These are phyloP conservation scores for Lichtheimia ramosa DNA, from an alignment of 371 early-diverging fungal genomes.

Conservation along the genomic window DNA sequence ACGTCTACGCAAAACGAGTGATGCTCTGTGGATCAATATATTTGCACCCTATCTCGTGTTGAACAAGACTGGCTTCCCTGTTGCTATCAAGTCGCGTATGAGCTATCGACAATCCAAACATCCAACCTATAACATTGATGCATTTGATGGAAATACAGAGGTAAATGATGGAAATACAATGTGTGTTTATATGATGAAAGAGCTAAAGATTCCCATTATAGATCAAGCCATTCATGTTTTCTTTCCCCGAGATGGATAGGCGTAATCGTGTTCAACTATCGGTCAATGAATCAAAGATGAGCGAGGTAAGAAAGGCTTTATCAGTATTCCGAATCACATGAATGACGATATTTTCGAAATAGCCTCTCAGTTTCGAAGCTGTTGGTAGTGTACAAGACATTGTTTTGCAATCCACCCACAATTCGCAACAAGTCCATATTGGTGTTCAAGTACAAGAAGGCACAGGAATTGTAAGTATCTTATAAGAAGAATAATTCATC, in stretches of 20 bases:
- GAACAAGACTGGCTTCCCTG: constrained; percentile 71
- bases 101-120: constrained; percentile 23
- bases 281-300: constrained; percentile 74
- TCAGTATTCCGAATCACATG: not conserved
- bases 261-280: constrained; percentile 72
- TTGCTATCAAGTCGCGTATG: constrained; percentile 31
- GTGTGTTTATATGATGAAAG: too few species aligned
- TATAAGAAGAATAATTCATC: not conserved
- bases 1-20: constrained; percentile 19
- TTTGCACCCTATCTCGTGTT: constrained; percentile 63
- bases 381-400: constrained; percentile 75
- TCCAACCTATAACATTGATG: constrained; percentile 12
- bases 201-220: not conserved
- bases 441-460: constrained; percentile 75
- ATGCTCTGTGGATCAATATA: constrained; percentile 32
- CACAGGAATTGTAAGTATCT: constrained; percentile 47
- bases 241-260: constrained; percentile 72
- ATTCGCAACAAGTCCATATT: constrained; percentile 49
- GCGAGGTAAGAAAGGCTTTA: constrained; percentile 35
- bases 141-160: constrained; percentile 22
- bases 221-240: constrained; percentile 74
- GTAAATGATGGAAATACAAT: not conserved
- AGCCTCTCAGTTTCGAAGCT: constrained; percentile 83
- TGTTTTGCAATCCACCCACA: constrained; percentile 37
- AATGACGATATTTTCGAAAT: not conserved